Evolutionary conservation across 768 basidiomycete species (phyloP).

Genomic region (Fistulinella prunicolor): DNA sequence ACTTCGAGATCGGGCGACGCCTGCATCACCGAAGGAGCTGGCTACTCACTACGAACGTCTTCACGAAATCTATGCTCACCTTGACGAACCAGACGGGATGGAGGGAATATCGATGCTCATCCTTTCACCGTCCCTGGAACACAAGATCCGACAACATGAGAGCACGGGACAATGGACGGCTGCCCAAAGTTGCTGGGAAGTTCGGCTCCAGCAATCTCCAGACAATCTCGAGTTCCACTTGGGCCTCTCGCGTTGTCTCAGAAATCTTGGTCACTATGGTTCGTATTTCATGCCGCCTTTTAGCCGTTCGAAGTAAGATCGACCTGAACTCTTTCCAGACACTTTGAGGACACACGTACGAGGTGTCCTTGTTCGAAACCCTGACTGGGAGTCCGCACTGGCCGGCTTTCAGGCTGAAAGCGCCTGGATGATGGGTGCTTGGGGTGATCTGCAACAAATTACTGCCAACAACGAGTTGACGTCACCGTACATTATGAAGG

Average conservation of each 20-base stretch:
- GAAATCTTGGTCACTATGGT: slow-evolving; percentile 98
- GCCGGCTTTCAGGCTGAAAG: slow-evolving; percentile 89
- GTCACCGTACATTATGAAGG: slow-evolving; percentile 68
- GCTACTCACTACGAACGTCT: slow-evolving; percentile 72
- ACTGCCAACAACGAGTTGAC: slow-evolving; percentile 48
- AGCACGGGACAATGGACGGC: slow-evolving; percentile 97
- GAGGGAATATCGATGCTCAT: slow-evolving; percentile 92
- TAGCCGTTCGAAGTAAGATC: neutral
- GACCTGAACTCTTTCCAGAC: slow-evolving; percentile 46
- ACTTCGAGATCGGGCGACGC: slow-evolving; percentile 40
- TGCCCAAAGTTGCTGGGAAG: slow-evolving; percentile 99
- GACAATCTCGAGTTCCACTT: slow-evolving; percentile 87
- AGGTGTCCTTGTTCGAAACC: slow-evolving; percentile 82
- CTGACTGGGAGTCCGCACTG: slow-evolving; percentile 76
- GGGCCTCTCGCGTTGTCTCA: slow-evolving; percentile 84
- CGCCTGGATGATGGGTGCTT: slow-evolving; percentile 94
- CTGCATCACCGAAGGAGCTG: slow-evolving; percentile 44
- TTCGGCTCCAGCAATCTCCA: slow-evolving; percentile 85
- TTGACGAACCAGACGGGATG: slow-evolving; percentile 99
- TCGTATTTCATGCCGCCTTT: slow-evolving; percentile 25
- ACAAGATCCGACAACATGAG: slow-evolving; percentile 97
- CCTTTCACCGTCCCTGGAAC: slow-evolving; percentile 84
- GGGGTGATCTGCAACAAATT: slow-evolving; percentile 73
- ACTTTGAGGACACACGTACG: slow-evolving; percentile 92
- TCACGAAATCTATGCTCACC: slow-evolving; percentile 92